phyloP scores from a whole-genome alignment of 2,329 filamentous ascomycete species.

The Thelonectria discophora region DNA sequence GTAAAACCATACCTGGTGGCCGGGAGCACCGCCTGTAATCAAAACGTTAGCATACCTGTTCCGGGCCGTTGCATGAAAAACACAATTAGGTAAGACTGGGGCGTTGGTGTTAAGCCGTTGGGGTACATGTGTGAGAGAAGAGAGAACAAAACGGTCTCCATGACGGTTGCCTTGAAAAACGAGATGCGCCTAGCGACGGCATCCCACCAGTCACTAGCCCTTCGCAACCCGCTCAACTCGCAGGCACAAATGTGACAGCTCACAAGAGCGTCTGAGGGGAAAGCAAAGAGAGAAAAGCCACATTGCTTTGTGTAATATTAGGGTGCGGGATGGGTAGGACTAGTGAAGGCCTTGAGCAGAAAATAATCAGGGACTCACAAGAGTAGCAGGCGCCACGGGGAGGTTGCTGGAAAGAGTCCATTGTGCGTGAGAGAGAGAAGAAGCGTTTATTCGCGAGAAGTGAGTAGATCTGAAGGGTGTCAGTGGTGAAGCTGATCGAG shows the following conservation, averaged over 20 bases:
- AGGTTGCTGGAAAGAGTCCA: conserved; percentile 51
- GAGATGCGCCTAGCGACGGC: conserved; percentile 1
- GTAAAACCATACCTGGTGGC: conserved; percentile 72
- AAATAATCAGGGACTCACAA: conserved; percentile 51
- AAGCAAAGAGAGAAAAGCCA: neutral
- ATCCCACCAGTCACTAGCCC: conserved; percentile 15
- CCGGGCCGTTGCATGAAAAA: neutral
- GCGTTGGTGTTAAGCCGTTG: neutral
- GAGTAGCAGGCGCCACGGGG: conserved; percentile 61
- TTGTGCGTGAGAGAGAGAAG: conserved; percentile 43
- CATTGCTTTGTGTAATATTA: neutral
- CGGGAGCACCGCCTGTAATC: conserved; percentile 72
- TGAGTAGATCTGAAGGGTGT: conserved; percentile 14
- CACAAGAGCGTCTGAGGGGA: neutral
- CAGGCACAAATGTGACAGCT: neutral
- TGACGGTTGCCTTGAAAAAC: conserved; percentile 9
- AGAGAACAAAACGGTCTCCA: conserved; percentile 11
- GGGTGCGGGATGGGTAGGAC: neutral
- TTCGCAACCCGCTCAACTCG: neutral
- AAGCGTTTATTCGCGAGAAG: conserved; percentile 21
- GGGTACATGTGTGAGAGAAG: neutral
- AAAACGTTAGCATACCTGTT: conserved; percentile 35
- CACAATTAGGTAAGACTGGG: neutral
- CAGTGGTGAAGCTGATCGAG: conserved; percentile 2
- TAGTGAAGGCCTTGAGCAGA: neutral